phyloP scores from a whole-genome alignment of 495 filamentous ascomycete genomes.

The Aspergillus heteromorphus region DNA sequence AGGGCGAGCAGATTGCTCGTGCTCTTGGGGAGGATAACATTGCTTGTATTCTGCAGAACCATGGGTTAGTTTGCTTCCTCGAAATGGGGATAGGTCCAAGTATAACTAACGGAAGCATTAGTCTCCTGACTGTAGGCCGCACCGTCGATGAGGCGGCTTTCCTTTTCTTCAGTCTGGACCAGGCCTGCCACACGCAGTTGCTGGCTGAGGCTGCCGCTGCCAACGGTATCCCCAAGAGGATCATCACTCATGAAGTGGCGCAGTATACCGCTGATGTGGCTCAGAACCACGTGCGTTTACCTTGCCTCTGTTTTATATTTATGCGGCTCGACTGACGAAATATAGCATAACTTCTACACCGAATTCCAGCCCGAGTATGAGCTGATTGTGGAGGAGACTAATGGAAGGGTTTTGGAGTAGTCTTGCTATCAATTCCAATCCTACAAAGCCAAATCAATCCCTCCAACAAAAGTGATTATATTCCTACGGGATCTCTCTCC shows the following conservation, averaged over 20 bases:
- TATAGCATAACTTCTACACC: conserved; percentile 40
- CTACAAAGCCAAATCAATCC: too few relatives aligned
- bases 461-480: neutral
- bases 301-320: neutral
- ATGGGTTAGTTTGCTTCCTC: conserved; percentile 37
- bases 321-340: neutral
- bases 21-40: conserved; percentile 59
- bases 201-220: conserved; percentile 59
- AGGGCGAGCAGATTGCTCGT: conserved; percentile 54
- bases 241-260: conserved; percentile 35
- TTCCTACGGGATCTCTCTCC: neutral
- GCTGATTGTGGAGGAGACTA: conserved; percentile 40
- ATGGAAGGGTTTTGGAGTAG: conserved; percentile 35
- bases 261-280: conserved; percentile 35
- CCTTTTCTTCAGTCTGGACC: conserved; percentile 61
- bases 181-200: conserved; percentile 61
- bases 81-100: too few relatives aligned
- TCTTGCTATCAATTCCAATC: neutral
- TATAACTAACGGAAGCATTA: conserved; percentile 9
- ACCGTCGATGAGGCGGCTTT: conserved; percentile 65
- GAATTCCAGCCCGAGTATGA: conserved; percentile 45
- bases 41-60: conserved; percentile 61
- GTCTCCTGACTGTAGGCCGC: conserved; percentile 55
- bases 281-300: conserved; percentile 39
- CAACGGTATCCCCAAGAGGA: conserved; percentile 52